Conservation (phyloP, 164 flowering plant species). For the Cinnamomum chago region DNA sequence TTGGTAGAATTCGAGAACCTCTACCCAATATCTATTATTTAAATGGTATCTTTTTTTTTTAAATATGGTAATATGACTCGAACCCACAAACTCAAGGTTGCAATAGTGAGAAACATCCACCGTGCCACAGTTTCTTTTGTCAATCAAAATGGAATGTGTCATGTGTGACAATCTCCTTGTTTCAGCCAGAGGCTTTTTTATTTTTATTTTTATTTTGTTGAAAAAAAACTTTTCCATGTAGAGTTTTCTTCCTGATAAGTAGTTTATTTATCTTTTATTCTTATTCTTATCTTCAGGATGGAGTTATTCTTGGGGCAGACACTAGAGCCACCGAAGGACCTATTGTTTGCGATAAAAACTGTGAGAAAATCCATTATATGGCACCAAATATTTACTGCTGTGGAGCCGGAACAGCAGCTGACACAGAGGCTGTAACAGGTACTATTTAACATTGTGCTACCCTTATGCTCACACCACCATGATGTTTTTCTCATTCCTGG, state of each 20-base stretch:
- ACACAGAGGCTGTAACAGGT: constrained; percentile 98
- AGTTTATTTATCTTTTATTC: neutral
- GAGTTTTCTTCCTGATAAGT: neutral
- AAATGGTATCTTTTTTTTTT: too few species aligned
- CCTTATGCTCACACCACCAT: neutral
- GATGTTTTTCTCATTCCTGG: neutral
- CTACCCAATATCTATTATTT: too few species aligned
- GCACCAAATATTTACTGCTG: constrained; percentile 98
- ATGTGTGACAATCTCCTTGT: too few species aligned
- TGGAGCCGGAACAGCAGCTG: constrained; percentile 98
- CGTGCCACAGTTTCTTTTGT: too few species aligned
- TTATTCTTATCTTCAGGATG: constrained; percentile 52
- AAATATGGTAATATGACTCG: too few species aligned
- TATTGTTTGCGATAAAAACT: constrained; percentile 87
- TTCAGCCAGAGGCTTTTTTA: too few species aligned
- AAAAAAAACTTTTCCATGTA: too few species aligned
- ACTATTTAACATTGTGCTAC: constrained; percentile 4
- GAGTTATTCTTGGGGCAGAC: constrained; percentile 96
- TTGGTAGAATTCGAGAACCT: too few species aligned
- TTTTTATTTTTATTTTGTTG: too few species aligned
- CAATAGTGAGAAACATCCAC: too few species aligned
- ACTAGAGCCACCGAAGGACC: constrained; percentile 97
- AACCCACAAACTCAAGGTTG: too few species aligned
- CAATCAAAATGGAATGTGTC: too few species aligned
- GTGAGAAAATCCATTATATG: constrained; percentile 97